phyloP scores from a whole-genome alignment of 176 grass and related monocot genomes.

The maize (Zea mays) region Zm-B73-REFERENCE-NAM-5.0 NC_050098.1:123021501-123022000 shows the following conservation, averaged over 20 bases:
- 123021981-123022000: neutral
- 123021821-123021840: neutral
- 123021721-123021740: neutral
- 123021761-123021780: neutral
- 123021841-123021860: neutral
- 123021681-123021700: neutral
- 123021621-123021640: neutral
- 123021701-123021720: neutral
- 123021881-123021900: neutral
- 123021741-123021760: neutral
- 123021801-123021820: neutral
- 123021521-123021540: too few relatives aligned
- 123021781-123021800: neutral
- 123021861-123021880: too few relatives aligned
- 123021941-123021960: too few relatives aligned
- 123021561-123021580: constrained; percentile 82
- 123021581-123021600: constrained; percentile 45
- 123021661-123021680: constrained; percentile 1
- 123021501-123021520: too few relatives aligned
- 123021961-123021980: neutral
- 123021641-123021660: constrained; percentile 14
- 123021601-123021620: constrained; percentile 29
- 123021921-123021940: neutral
- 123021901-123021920: constrained; percentile 16
- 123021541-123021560: constrained; percentile 68